Percentiles rank a stretch among this genome's conserved stretches.
These are phyloP conservation scores for Cyberlindnera veronae DNA, from an alignment of 805 yeast species.

Conservation along the genomic window DNA sequence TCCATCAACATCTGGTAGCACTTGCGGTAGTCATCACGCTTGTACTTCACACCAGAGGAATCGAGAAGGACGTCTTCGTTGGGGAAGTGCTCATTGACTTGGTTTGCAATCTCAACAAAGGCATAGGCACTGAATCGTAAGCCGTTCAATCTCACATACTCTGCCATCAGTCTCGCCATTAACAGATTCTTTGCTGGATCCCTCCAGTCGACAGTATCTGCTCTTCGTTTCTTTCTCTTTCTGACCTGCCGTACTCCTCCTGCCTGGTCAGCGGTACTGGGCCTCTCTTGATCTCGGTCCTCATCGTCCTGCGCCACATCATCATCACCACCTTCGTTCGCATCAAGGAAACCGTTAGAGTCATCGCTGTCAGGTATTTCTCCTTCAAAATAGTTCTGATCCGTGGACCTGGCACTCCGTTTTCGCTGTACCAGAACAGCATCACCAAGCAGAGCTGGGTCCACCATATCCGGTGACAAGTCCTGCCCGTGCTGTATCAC, in stretches of 20 bases:
- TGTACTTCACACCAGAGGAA: conserved; percentile 5
- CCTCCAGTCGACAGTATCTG: conserved; percentile 7
- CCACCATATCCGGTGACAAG: too few species aligned
- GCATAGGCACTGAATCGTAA: background rate
- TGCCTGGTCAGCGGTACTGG: background rate
- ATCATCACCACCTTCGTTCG: too few species aligned
- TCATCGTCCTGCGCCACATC: too few species aligned
- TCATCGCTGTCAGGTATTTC: too few species aligned
- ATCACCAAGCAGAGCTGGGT: too few species aligned
- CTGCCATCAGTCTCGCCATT: conserved; percentile 7
- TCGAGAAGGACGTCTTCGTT: conserved; percentile 2
- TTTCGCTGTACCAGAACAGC: too few species aligned
- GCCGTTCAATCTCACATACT: background rate
- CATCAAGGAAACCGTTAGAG: too few species aligned
- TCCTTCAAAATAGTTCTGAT: too few species aligned
- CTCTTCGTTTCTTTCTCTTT: background rate
- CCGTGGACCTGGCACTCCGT: too few species aligned
- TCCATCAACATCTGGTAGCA: conserved; percentile 9
- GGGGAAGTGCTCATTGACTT: conserved; percentile 7
- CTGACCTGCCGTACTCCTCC: background rate
- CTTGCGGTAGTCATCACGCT: conserved; percentile 11
- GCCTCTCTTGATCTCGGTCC: too few species aligned
- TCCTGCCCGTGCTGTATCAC: too few species aligned
- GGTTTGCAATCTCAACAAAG: conserved; percentile 4
- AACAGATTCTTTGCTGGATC: conserved; percentile 9